A percentile compares a stretch with the other conserved stretches of the same genome.
Conservation (phyloP, 2,329 filamentous ascomycete genomes). For the Pyrenochaeta sp. region DNA sequence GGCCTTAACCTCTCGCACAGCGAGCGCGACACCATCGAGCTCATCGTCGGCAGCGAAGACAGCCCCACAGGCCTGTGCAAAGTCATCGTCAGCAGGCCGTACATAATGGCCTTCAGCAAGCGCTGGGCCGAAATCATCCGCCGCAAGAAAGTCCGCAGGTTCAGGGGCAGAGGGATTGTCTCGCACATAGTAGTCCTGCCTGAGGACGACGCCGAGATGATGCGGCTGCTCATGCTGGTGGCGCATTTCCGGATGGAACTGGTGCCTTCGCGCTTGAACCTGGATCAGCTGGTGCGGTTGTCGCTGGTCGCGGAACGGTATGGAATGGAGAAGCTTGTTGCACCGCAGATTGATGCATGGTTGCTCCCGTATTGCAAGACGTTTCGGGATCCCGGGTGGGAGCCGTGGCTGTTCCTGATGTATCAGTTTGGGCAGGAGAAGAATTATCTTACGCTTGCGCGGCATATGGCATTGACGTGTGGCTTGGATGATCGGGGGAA, state of each 20-base stretch:
- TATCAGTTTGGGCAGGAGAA: no score
- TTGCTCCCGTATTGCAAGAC: no score
- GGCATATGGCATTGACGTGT: no score
- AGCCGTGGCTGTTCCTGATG: no score
- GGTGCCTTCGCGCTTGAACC: constrained; percentile 32
- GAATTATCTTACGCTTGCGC: no score
- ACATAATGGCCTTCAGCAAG: constrained; percentile 15
- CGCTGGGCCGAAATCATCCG: constrained; percentile 9
- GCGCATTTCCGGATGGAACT: constrained; percentile 34
- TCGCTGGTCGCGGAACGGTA: constrained; percentile 39
- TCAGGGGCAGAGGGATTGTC: no score
- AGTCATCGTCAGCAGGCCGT: constrained; percentile 13
- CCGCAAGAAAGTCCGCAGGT: no score
- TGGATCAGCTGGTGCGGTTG: constrained; percentile 33
- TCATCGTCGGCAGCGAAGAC: constrained; percentile 11
- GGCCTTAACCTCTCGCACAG: background rate
- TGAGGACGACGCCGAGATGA: constrained; percentile 40
- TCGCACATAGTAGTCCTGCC: no score
- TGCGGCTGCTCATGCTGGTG: constrained; percentile 43
- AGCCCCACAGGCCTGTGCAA: constrained; percentile 4
- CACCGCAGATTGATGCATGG: no score
- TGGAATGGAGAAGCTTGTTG: no score
- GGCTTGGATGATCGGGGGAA: no score
- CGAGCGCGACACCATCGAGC: background rate
- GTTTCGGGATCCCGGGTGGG: no score